phyloP scores from a whole-genome alignment of 2,329 filamentous ascomycete genomes.

The Apiospora marii region DNA sequence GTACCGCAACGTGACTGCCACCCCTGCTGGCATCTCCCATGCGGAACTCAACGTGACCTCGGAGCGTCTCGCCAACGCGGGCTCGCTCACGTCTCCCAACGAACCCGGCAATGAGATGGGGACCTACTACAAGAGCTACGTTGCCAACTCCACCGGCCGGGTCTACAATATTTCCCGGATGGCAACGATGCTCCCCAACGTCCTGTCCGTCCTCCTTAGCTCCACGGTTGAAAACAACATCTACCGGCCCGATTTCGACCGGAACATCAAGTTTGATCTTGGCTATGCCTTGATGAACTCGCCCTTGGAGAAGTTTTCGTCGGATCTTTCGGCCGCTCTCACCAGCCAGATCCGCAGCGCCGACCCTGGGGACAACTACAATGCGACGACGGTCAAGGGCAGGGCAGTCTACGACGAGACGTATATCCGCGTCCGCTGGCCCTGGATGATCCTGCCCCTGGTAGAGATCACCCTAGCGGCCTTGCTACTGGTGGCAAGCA shows the following conservation, averaged over 20 bases:
- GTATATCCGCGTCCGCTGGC: constrained; percentile 32
- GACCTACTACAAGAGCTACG: neutral
- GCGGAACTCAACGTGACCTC: neutral
- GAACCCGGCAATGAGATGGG: neutral
- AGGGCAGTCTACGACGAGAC: constrained; percentile 31
- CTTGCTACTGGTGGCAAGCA: neutral
- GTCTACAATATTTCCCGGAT: neutral
- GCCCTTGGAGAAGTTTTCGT: neutral
- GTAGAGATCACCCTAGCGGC: constrained; percentile 28
- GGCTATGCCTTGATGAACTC: neutral
- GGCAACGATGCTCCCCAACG: neutral
- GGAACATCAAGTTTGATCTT: neutral
- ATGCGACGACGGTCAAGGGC: constrained; percentile 25
- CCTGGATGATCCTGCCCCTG: constrained; percentile 32
- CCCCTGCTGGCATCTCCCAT: neutral
- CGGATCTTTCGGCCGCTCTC: neutral
- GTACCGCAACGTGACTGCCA: neutral
- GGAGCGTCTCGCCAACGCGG: neutral
- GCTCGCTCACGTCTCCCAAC: neutral
- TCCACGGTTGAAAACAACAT: neutral
- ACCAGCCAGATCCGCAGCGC: constrained; percentile 28
- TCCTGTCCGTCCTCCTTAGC: neutral
- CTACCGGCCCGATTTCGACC: neutral
- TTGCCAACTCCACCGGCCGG: neutral
- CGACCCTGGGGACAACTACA: constrained; percentile 32